Evolutionary conservation across 345 rosid genomes (phyloP).

Genomic region (Noccaea caerulescens): DNA sequence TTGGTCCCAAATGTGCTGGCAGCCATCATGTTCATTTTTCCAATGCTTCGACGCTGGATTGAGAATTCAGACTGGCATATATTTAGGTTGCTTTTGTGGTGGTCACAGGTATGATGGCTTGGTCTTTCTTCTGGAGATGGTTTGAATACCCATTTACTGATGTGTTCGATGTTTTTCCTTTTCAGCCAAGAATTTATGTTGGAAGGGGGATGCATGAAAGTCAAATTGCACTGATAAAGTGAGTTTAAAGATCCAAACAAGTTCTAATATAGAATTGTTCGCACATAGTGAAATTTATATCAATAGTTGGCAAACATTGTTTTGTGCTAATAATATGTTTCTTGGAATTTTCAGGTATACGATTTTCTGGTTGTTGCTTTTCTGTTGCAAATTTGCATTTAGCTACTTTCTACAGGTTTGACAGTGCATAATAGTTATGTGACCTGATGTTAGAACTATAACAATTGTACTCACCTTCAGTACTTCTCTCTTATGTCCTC

Average conservation of each 20-base stretch:
- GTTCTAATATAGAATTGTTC: slow-evolving; percentile 3
- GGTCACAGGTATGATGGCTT: slow-evolving; percentile 81
- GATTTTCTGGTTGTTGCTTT: slow-evolving; percentile 80
- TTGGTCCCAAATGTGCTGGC: slow-evolving; percentile 80
- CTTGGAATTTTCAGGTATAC: slow-evolving; percentile 71
- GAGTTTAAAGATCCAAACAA: slow-evolving; percentile 45
- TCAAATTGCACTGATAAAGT: slow-evolving; percentile 87
- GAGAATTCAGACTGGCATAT: slow-evolving; percentile 97
- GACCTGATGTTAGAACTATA: slow-evolving; percentile 28
- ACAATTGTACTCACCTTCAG: slow-evolving; percentile 22
- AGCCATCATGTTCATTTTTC: slow-evolving; percentile 84
- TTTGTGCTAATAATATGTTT: slow-evolving; percentile 26
- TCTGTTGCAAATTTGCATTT: slow-evolving; percentile 67
- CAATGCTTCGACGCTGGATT: slow-evolving; percentile 96
- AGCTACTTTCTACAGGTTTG: slow-evolving; percentile 87
- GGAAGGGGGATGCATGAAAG: slow-evolving; percentile 99
- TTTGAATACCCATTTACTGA: slow-evolving; percentile 34
- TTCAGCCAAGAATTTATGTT: slow-evolving; percentile 90
- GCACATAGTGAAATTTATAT: slow-evolving; percentile 19
- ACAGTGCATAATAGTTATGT: slow-evolving; percentile 11
- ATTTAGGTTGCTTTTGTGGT: slow-evolving; percentile 88
- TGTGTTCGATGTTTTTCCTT: slow-evolving; percentile 31
- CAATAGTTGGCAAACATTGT: slow-evolving; percentile 21
- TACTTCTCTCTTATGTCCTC: slow-evolving; percentile 19
- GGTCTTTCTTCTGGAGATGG: slow-evolving; percentile 16